Evolutionary conservation across 805 yeast species (phyloP), one percentile per base, ranked within the genome.

Genomic region (Candida broadrunensis): DNA sequence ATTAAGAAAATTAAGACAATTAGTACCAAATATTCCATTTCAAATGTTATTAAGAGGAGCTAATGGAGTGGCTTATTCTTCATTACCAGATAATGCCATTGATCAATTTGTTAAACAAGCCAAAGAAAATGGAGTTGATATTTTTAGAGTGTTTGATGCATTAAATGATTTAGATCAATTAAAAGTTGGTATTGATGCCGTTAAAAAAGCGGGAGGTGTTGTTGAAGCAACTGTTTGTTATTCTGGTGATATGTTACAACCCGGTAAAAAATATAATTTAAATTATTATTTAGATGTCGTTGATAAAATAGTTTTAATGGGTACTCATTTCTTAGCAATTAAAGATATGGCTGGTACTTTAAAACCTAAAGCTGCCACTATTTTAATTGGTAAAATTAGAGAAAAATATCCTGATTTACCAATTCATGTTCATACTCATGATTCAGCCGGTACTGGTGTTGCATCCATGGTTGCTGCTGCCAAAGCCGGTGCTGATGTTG

Each of bases 311-410:
- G 97, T 93, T 44, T 73, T 70, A 46, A 82, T 90, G 88, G 99
- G 99, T 56, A 91, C 98, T 38, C 99, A 93, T 67, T 78, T 93
- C 56, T 75, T 93, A 54, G 99, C 98, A 71, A 93, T 93, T 63
- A 93, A 93, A 72, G 99, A 93, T 72, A 93, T 93, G 99, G 99
- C 99, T 43, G 99, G 99, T 74, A 91, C 98, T 50, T 67, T 93
- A 73, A 90, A 91, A 69, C 99, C 99, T 46, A 73, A 80, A 45
- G 99, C 99, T 46, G 99, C 99, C 34, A 80, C 75, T 36, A 52
- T 83, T 40, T 80, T 93, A 61, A 78, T 93, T 54, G 80, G 90
- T 45, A 72, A 87, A 21, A 80, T 93, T 54, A 82, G 99, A 70
- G 80, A 77, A 46, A 83, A 78, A 67, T 88, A 86, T 69, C 99